Base-by-base conservation (phyloP, 1,284 basidiomycete species). In the Mrakiaceae sp. region DNA sequence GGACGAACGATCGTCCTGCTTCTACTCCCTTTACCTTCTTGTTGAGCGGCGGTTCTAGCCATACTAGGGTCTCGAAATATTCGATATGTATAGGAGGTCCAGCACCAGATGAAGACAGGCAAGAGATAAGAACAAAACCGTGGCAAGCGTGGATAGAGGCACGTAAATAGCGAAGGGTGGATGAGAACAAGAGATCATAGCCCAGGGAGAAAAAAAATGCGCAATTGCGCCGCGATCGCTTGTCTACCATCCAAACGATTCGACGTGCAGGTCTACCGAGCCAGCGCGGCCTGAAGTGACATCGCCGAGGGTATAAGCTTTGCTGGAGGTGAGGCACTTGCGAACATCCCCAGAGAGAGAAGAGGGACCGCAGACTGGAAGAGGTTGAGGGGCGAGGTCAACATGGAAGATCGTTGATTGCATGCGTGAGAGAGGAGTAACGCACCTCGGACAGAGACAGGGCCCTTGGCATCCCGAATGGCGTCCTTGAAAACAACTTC, bases 161-260 rank as follows among this genome's bases (percentile, higher is more conserved):
- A 27, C 27, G 27, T 27, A 27, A 27, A 27, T 27, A 27, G 27
- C 27, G 27, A 27, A 27, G 27, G 27, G 2, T 27, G 27, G 27
- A 27, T 2, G 27, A 27, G 27, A 27, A 27, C n/a, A 49, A 49
- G n/a, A 49, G n/a, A 49, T 10, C 9, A 49, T 49, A 49, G 2
- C 48, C 9, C 10, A 49, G n/a, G n/a, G n/a, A 49, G 4, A 43
- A 9, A 12, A 12, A 27, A 27, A 2, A 27, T 27, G 27, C 27
- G 27, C 27, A 1, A 27, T 27, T 27, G 27, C 27, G 27, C 27
- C 27, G 27, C 27, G 27, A 27, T 27, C 27, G 27, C 27, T 27
- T 27, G 27, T 27, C 47, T 65, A 60, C 58, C 64, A 60, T 5
- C 63, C 64, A 39, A 66, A 66, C 39, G 48, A 48, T 50, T 66